Base-by-base conservation (phyloP, 306 rosid genomes). In the Amphicarpaea edgeworthii region DNA sequence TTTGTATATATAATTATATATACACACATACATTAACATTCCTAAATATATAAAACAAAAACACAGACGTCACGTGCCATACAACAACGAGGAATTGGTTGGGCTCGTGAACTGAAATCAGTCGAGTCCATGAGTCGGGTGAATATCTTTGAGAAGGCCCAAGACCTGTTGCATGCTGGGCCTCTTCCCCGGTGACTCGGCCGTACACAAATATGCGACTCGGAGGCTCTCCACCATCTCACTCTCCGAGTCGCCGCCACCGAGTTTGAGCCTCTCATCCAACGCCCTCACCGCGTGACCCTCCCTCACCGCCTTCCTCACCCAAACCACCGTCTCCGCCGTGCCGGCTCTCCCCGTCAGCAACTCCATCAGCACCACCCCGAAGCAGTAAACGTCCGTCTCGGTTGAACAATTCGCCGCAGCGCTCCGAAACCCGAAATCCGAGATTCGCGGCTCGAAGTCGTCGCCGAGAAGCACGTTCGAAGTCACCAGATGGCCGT, bases 321-420 rank as follows among this genome's bases (percentile, higher is more conserved):
- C 90, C 90, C 89, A 84, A 57, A 90, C 98, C 69, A 95, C 97
- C 15, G 87, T 90, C 86, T 95, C 97, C 34, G 97, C 96, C 28
- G 93, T 80, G 54, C 97, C 98, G 0, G 81, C 41, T 72, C 81
- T 83, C 34, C 98, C 99, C 26, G 98, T 92, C 73, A 95, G 8
- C 5, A 95, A 85, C 89, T 95, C 99, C 90, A 95, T 92, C 82
- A 95, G 68, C 45, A 95, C 93, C 71, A 90, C 97, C 16, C 99
- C 99, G 50, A 95, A 95, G 63, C 99, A 92, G 14, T 95, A 95
- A n/a, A 92, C 99, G 50, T 96, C 99, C 19, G 79, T 82, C 76
- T 89, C 97, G 1, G 86, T 79, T 55, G 61, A 77, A 2, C 87
- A 82, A 2, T 69, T 73, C 1, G 82, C 49, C 19, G 32, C 49